phyloP scores from a whole-genome alignment of 371 early-diverging fungal genomes.

The Mortierella sp. region DNA sequence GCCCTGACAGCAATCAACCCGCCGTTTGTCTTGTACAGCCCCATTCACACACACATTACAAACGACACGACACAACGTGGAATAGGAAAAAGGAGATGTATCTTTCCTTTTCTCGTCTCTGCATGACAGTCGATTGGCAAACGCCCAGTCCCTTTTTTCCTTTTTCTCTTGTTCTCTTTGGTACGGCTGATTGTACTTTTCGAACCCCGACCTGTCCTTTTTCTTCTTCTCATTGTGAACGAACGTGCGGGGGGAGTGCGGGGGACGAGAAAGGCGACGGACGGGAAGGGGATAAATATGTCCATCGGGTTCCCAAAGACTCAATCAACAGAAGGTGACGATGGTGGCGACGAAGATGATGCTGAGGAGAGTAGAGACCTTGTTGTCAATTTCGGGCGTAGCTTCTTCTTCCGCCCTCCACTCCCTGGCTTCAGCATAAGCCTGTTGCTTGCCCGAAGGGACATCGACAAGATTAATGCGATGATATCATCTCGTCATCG shows the following conservation, averaged over 20 bases:
- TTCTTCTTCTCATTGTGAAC: background rate
- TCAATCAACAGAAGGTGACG: background rate
- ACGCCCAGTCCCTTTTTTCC: too few species aligned
- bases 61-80: background rate
- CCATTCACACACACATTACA: background rate
- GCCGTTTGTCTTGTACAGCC: background rate
- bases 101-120: background rate
- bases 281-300: background rate
- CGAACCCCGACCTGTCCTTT: background rate
- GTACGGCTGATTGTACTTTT: background rate
- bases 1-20: background rate
- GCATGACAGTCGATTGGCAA: background rate
- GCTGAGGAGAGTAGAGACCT: background rate
- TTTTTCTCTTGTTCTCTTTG: background rate
- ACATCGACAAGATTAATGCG: slow-evolving; percentile 1
- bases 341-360: background rate
- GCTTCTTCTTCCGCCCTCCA: background rate
- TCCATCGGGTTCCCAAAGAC: background rate
- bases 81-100: background rate
- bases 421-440: background rate
- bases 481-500: slow-evolving; percentile 32
- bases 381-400: background rate
- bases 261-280: background rate
- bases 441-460: background rate
- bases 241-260: background rate